Evolutionary conservation across 768 basidiomycete genomes (phyloP), one percentile per base, ranked within the genome.

Genomic region (Cyathus striatus): DNA sequence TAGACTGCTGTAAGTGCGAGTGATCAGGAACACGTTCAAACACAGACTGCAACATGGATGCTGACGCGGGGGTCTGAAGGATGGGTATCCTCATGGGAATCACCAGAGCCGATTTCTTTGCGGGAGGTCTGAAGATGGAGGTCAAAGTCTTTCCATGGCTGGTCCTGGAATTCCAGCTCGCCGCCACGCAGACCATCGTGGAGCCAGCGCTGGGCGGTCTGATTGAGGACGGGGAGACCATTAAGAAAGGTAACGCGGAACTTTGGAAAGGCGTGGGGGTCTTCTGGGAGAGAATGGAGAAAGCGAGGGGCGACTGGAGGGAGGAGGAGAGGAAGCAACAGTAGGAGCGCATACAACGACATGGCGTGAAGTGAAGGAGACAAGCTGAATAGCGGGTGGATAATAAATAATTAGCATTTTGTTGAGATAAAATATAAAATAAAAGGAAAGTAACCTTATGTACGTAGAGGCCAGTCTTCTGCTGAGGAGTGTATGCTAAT

Each of bases 181-280:
- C 89, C 90, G 35, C 87, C 89, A 35, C 59, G 72, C 23, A 92
- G 70, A 40, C 90, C 90, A 20, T 82, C 64, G 18, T 64, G 62
- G 12, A 90, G 73, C 90, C 90, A 92, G 24, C 71, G 72, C 48
- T 83, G 66, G 3, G 86, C 90, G 1, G 86, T 88, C 38, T 83
- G 68, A 51, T 84, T 82, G 20, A 72, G 61, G 49, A 92, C 65
- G 21, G 90, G 89, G n/a, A 81, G 75, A 44, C 76, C 75, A 57
- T 88, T 86, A 56, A 92, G 76, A 62, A 88, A 92, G 30, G 80
- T 66, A 47, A 92, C 82, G 32, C 78, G 75, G 58, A 79, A 86
- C 59, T 92, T 92, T 49, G 90, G 90, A 57, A 83, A 90, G 0
- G 90, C 83, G 60, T 80, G 76, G 13, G 80, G 69, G 53, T 92